A percentile compares a stretch with the other conserved stretches of the same genome.
These are phyloP conservation scores for Aspergillus pseudonomiae DNA, from an alignment of 2,329 filamentous ascomycete species.

Conservation along the genomic window DNA sequence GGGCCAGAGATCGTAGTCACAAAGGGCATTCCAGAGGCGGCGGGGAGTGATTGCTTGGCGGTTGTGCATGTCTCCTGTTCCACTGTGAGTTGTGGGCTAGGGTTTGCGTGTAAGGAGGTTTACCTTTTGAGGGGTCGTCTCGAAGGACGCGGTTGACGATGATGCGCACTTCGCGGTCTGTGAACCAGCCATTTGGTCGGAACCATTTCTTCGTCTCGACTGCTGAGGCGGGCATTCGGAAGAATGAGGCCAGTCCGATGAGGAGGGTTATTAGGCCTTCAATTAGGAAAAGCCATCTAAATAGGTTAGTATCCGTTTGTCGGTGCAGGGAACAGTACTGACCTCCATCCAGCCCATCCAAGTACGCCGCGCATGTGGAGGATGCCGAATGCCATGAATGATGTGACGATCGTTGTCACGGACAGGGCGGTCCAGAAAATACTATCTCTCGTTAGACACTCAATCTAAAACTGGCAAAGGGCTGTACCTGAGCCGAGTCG, in stretches of 20 bases:
- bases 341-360: slow-evolving; percentile 47
- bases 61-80: slow-evolving; percentile 59
- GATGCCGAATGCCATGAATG: slow-evolving; percentile 41
- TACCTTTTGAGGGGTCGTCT: slow-evolving; percentile 62
- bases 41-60: slow-evolving; percentile 57
- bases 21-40: slow-evolving; percentile 55
- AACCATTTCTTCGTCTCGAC: slow-evolving; percentile 59
- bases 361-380: slow-evolving; percentile 37
- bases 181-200: slow-evolving; percentile 62
- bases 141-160: slow-evolving; percentile 62
- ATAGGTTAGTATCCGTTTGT: slow-evolving; percentile 6
- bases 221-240: slow-evolving; percentile 58
- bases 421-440: slow-evolving; percentile 68
- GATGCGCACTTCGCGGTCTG: slow-evolving; percentile 61
- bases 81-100: not conserved
- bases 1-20: slow-evolving; percentile 65
- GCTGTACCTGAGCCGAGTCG: slow-evolving; percentile 50
- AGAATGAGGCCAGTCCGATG: slow-evolving; percentile 57
- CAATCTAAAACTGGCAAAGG: not conserved
- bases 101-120: not conserved
- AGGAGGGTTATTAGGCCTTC: slow-evolving; percentile 58
- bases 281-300: slow-evolving; percentile 57
- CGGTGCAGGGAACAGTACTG: slow-evolving; percentile 35
- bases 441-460: slow-evolving; percentile 33
- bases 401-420: slow-evolving; percentile 38